These are phyloP conservation scores for Talaromyces amestolkiae DNA, from an alignment of 2,329 filamentous ascomycete species.

Conservation along the genomic window DNA sequence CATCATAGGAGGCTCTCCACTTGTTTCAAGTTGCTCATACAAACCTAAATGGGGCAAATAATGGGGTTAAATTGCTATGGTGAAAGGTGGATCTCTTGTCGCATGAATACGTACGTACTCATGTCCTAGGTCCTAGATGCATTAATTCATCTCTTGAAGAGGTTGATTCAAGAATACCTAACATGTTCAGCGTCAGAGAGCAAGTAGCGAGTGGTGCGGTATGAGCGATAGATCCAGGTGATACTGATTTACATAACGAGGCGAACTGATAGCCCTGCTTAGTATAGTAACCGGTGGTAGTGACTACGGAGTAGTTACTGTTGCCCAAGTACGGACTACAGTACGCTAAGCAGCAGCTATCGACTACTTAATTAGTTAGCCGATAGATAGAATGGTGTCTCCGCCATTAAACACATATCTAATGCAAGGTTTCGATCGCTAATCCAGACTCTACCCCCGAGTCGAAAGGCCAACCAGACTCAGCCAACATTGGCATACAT, in stretches of 20 bases:
- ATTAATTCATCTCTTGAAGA: background rate
- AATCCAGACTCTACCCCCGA: background rate
- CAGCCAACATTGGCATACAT: background rate
- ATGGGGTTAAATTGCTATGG: background rate
- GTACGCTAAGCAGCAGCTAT: background rate
- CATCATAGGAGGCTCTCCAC: background rate
- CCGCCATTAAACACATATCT: background rate
- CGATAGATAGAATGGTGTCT: background rate
- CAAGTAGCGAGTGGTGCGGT: background rate
- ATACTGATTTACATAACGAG: background rate
- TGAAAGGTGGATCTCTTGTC: slow-evolving; percentile 1
- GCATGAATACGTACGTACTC: background rate
- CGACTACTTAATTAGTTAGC: background rate
- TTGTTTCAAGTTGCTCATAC: background rate
- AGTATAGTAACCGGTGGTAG: background rate
- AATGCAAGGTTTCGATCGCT: background rate
- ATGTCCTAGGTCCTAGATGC: background rate
- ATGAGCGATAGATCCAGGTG: background rate
- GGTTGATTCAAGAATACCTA: background rate
- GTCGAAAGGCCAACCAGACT: background rate
- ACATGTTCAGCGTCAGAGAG: background rate
- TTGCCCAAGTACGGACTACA: background rate
- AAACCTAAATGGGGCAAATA: background rate
- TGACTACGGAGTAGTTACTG: background rate
- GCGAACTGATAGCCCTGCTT: background rate